A percentile compares a stretch with the other conserved stretches of the same genome.
Evolutionary conservation across 2,329 filamentous ascomycete species (phyloP).

Genomic region (Colletotrichum euphorbiae): DNA sequence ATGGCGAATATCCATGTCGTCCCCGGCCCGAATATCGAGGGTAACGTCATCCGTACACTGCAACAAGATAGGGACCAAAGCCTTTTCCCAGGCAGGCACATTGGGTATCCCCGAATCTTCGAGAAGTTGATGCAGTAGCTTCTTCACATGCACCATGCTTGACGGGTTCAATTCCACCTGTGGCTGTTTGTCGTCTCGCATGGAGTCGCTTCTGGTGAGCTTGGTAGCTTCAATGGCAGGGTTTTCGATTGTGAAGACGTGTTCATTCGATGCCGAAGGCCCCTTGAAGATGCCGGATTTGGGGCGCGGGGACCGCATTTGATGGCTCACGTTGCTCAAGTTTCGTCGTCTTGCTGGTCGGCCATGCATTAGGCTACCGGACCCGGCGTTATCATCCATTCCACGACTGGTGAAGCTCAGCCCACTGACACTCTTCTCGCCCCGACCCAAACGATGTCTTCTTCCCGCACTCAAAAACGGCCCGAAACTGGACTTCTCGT

Average conservation of each 20-base stretch:
- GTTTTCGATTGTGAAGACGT: constrained; percentile 60
- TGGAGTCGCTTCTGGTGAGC: constrained; percentile 83
- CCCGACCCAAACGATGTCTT: constrained; percentile 78
- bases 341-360: constrained; percentile 80
- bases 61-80: constrained; percentile 88
- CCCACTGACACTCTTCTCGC: constrained; percentile 80
- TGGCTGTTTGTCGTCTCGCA: constrained; percentile 79
- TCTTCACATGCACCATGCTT: constrained; percentile 88
- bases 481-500: constrained; percentile 79
- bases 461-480: constrained; percentile 78
- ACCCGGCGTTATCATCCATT: constrained; percentile 71
- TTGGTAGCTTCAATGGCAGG: constrained; percentile 58
- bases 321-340: constrained; percentile 82
- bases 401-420: constrained; percentile 78
- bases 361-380: constrained; percentile 68
- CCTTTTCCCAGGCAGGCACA: constrained; percentile 85
- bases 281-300: constrained; percentile 69
- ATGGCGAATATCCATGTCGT: constrained; percentile 96
- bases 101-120: constrained; percentile 81
- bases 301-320: constrained; percentile 79
- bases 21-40: constrained; percentile 88
- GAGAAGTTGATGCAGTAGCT: constrained; percentile 84
- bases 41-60: constrained; percentile 95
- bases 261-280: constrained; percentile 62
- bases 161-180: constrained; percentile 88